Conservation (phyloP, 805 yeast species). For the Ogataea angusta region DNA sequence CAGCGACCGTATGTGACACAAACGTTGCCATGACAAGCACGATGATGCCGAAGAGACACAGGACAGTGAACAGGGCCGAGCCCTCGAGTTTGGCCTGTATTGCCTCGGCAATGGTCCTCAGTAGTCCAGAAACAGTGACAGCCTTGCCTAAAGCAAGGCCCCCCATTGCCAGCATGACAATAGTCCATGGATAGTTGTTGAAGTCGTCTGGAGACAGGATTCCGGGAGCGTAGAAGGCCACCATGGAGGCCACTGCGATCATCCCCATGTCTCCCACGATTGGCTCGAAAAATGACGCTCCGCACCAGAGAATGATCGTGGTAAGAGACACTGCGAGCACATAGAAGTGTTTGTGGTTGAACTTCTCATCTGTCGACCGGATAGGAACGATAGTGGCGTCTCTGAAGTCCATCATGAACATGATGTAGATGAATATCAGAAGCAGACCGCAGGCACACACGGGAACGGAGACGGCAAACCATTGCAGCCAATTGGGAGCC, state of each 20-base stretch:
- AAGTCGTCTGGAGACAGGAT: slow-evolving; percentile 84
- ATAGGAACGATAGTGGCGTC: slow-evolving; percentile 53
- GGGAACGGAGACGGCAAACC: slow-evolving; percentile 89
- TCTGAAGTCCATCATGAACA: slow-evolving; percentile 55
- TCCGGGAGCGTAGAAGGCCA: slow-evolving; percentile 92
- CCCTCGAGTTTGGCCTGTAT: slow-evolving; percentile 67
- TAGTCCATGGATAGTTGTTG: slow-evolving; percentile 95
- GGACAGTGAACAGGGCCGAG: slow-evolving; percentile 68
- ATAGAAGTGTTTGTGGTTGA: slow-evolving; percentile 71
- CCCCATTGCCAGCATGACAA: slow-evolving; percentile 95
- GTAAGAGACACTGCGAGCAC: slow-evolving; percentile 61
- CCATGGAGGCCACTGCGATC: slow-evolving; percentile 82
- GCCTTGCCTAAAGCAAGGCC: slow-evolving; percentile 95
- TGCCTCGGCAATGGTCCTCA: slow-evolving; percentile 68
- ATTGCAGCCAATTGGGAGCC: slow-evolving; percentile 80
- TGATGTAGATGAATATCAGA: slow-evolving; percentile 68
- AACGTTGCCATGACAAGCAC: slow-evolving; percentile 87
- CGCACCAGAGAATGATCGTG: slow-evolving; percentile 88
- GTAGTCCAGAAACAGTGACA: slow-evolving; percentile 84
- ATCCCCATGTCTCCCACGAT: slow-evolving; percentile 96
- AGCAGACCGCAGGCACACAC: slow-evolving; percentile 62
- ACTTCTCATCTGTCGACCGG: slow-evolving; percentile 59
- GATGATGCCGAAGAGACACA: slow-evolving; percentile 75
- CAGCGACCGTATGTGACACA: slow-evolving; percentile 96
- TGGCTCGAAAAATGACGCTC: slow-evolving; percentile 68